Base-by-base conservation (phyloP, 2,329 filamentous ascomycete species). In the Didymellaceae sp. region DNA sequence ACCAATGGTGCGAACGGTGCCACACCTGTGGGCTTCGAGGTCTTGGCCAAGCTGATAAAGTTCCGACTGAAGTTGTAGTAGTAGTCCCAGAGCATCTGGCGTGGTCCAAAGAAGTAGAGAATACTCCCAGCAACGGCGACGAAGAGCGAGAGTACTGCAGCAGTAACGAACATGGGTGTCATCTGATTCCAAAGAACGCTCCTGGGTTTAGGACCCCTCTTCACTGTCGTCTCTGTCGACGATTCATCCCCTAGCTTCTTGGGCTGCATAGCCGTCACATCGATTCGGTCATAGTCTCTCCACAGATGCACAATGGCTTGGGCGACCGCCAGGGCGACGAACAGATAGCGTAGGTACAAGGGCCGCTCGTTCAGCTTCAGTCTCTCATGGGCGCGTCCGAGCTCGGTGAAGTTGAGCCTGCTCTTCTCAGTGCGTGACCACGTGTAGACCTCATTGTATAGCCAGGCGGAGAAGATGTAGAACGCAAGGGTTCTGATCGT, bases 361-460 rank as follows among this genome's bases (percentile, higher is more conserved):
- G 91, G 87, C 58, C 89, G 84, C 77, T 97, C 93, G 70, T 97
- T 97, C 51, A 97, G 75, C 43, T 85, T 82, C 16, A 88, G 82
- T 26, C 91, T 83, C 70, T 94, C 90, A 59, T 82, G 79, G 9
- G 76, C 67, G 72, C 83, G 85, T 54, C 82, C 83, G 59, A 85
- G 82, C 45, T 87, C 88, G 59, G 96, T 85, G 82, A 88, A 89
- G 56, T 82, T 81, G 45, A 97, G 78, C 54, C 86, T 85, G 43
- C 82, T 80, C 30, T 75, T 74, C 14, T 77, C 75, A 17, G 85
- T 77, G 42, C 82, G 79, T 4, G 87, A 88, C 82, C 86, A 91
- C 17, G 95, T 83, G 68, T 91, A 96, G 28, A 93, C 80, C 66
- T 92, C 86, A 65, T 85, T 86, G 71, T 93, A 97, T 58, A 91